phyloP scores from a whole-genome alignment of 2,329 filamentous ascomycete genomes.

The Fusarium sp. region DNA sequence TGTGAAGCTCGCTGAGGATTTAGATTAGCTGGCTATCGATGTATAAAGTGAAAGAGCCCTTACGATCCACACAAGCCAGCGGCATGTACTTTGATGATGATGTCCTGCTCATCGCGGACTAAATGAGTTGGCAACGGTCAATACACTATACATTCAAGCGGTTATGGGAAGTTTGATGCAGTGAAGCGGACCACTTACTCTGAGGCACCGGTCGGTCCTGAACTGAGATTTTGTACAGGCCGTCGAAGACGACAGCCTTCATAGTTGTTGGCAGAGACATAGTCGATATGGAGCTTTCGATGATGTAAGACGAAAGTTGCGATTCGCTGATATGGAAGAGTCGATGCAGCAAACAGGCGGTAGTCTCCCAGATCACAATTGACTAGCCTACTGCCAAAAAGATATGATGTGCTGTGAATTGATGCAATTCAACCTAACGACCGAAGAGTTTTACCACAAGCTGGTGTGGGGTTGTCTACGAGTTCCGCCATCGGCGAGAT shows the following conservation, averaged over 20 bases:
- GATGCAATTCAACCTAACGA: not conserved
- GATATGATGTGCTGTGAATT: not conserved
- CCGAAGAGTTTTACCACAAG: constrained; percentile 11
- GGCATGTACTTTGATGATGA: constrained; percentile 86
- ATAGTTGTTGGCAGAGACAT: constrained; percentile 70
- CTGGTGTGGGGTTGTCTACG: constrained; percentile 32
- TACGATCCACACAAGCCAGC: constrained; percentile 92
- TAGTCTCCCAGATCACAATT: not conserved
- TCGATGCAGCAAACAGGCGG: not conserved
- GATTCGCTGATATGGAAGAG: too few relatives aligned
- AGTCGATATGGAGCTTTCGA: not conserved
- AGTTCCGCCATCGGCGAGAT: constrained; percentile 38
- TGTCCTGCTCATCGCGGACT: constrained; percentile 80
- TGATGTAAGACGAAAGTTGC: not conserved
- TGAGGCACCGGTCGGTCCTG: constrained; percentile 85
- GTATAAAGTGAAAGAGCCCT: constrained; percentile 47
- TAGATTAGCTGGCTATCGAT: constrained; percentile 4
- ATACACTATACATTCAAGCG: not conserved
- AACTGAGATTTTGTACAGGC: constrained; percentile 79
- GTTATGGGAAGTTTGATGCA: not conserved
- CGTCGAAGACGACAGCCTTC: constrained; percentile 92
- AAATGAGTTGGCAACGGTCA: constrained; percentile 24
- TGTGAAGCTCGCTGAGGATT: constrained; percentile 81
- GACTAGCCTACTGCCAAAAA: not conserved
- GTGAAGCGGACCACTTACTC: constrained; percentile 53